Base-by-base conservation (phyloP, 352 stramenopile genomes). In the Phytophthora sp. region DNA sequence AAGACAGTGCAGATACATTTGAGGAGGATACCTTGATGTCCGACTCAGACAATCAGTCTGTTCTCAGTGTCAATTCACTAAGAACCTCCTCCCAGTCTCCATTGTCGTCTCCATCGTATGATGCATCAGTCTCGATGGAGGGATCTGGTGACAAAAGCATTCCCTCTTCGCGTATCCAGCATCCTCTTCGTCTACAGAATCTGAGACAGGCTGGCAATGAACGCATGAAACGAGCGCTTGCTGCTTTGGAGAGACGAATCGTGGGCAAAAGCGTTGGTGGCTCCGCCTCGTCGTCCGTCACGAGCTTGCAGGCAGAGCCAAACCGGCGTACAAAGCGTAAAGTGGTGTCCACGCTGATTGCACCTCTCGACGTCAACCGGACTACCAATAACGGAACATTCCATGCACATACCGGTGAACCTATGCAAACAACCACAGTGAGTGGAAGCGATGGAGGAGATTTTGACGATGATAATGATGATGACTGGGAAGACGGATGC, bases 181-280 rank as follows among this genome's bases (percentile, higher is more conserved):
- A 88, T 58, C 76, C 84, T n/a, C 60, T 94, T 39, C 79, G 78
- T 3, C 69, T 94, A 15, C 75, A 77, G 16, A 86, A 91, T 47
- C 60, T 91, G 33, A 49, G 59, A 7, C 69, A 80, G 7, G 73
- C 78, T 21, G 67, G 64, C 1, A 79, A 88, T 41, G 69, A 78
- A 31, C 76, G 79, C 18, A 83, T 79, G 38, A 74, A 82, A 57
- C 81, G 79, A 11, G 79, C 82, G 18, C 69, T 94, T 20, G 77
- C 71, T 53, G 82, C 86, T 0, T 62, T 94, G 3, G 88, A 95
- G 70, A 71, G 79, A 18, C 80, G 86, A 6, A 88, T 95, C 46
- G 73, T 83, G 8, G 80, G 85, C 8, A 80, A 80, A 50, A 76
- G 61, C 42, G 29, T 69, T 15, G 27, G 38, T 23, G 35, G 18